Conservation (phyloP, 1,284 basidiomycete genomes). For the Irpex lacteus region DNA sequence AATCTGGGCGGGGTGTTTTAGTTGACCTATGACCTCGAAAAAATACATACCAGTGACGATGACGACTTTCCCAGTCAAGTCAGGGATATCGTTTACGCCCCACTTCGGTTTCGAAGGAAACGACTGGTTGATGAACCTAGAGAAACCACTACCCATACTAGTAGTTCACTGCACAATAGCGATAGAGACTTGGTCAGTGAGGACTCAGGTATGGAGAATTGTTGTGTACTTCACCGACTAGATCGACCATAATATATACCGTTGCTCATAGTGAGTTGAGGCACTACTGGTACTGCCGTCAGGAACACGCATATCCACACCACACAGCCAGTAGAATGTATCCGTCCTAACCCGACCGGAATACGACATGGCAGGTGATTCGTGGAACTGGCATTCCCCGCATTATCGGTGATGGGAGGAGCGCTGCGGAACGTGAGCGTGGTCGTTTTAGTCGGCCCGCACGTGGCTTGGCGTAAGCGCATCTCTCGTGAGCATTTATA, state of each 20-base stretch:
- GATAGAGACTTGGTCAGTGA: neutral
- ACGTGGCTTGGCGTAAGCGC: neutral
- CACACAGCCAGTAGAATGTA: too few species aligned
- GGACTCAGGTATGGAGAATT: neutral
- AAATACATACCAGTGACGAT: slow-evolving; percentile 19
- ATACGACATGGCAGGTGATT: too few species aligned
- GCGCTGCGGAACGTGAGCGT: neutral
- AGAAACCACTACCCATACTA: neutral
- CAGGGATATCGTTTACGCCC: slow-evolving; percentile 19
- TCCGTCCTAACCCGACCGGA: too few species aligned
- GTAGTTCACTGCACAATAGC: neutral
- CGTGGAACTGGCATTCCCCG: neutral
- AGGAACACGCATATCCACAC: too few species aligned
- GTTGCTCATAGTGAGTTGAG: too few species aligned
- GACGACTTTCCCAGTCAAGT: slow-evolving; percentile 20
- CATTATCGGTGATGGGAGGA: neutral
- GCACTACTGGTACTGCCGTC: too few species aligned
- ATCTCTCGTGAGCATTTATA: neutral
- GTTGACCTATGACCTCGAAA: neutral
- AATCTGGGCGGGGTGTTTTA: neutral
- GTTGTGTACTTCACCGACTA: neutral
- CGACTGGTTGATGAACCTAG: neutral
- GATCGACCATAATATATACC: neutral
- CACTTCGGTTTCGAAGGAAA: slow-evolving; percentile 20
- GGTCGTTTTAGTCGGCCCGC: neutral